Percentiles rank a stretch among this genome's conserved stretches.
phyloP scores from a whole-genome alignment of 2,329 filamentous ascomycete species.

The Cladophialophora yegresii region DNA sequence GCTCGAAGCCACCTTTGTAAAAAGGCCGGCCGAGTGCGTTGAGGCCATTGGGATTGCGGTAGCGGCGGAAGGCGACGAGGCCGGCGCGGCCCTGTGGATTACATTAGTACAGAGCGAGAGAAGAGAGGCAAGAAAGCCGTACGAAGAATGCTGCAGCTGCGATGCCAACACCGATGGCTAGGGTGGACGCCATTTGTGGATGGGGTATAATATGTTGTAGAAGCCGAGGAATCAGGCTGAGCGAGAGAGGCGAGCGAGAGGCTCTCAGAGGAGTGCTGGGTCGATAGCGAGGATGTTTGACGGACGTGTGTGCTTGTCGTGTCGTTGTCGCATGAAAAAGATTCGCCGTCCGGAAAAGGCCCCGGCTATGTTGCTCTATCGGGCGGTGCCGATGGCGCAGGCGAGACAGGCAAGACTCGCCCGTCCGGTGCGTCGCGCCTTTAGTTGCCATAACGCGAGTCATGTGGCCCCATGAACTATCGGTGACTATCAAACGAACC shows the following conservation, averaged over 20 bases:
- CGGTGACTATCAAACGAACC: neutral
- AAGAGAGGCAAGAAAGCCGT: conserved; percentile 42
- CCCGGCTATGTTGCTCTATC: conserved; percentile 5
- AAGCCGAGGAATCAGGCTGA: neutral
- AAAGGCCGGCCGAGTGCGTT: conserved; percentile 85
- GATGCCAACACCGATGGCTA: conserved; percentile 50
- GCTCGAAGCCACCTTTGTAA: conserved; percentile 98
- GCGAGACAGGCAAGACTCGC: neutral
- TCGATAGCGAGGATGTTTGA: neutral
- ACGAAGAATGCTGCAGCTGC: conserved; percentile 75
- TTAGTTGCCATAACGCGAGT: neutral
- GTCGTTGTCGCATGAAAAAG: neutral
- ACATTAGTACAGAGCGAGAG: conserved; percentile 2
- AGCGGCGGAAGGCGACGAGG: conserved; percentile 82
- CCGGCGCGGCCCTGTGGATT: conserved; percentile 79
- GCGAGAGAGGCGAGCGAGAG: neutral
- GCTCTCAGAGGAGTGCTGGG: neutral
- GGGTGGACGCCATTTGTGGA: conserved; percentile 45
- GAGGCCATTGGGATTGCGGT: conserved; percentile 64
- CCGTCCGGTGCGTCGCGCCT: neutral
- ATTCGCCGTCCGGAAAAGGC: neutral
- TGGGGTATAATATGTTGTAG: neutral
- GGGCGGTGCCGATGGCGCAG: neutral
- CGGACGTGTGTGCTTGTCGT: neutral
- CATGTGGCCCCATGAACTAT: neutral